Conservation (phyloP, 2,329 filamentous ascomycete species). For the Paraphoma chrysanthemicola region DNA sequence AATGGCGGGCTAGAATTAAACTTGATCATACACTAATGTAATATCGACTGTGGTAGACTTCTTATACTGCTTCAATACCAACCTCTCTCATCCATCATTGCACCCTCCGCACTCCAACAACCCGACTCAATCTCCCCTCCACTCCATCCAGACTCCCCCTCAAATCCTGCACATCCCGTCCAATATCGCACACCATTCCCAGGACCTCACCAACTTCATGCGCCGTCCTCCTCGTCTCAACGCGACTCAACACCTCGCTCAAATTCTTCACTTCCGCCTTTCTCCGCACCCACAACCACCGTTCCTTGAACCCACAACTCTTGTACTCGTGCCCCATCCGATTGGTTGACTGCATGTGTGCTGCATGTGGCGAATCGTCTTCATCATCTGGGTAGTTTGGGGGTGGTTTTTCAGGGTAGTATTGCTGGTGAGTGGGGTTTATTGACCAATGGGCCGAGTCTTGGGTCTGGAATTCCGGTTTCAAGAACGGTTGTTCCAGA, state of each 20-base stretch:
- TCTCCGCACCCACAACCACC: slow-evolving; percentile 47
- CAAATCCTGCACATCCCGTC: slow-evolving; percentile 25
- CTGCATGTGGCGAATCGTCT: slow-evolving; percentile 20
- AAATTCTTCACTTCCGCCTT: slow-evolving; percentile 47
- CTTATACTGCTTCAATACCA: neutral
- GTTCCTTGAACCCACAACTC: slow-evolving; percentile 40
- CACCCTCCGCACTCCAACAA: slow-evolving; percentile 31
- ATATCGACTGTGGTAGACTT: neutral
- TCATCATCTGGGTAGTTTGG: slow-evolving; percentile 19
- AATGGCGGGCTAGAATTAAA: neutral
- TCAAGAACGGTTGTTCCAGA: slow-evolving; percentile 50
- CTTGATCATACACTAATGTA: neutral
- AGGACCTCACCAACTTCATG: slow-evolving; percentile 36
- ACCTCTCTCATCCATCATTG: slow-evolving; percentile 7
- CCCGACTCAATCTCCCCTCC: slow-evolving; percentile 26
- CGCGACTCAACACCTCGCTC: slow-evolving; percentile 42
- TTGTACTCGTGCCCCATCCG: slow-evolving; percentile 39
- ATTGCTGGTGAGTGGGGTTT: neutral
- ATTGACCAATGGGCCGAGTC: slow-evolving; percentile 18
- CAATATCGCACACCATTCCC: slow-evolving; percentile 24
- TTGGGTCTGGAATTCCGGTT: slow-evolving; percentile 32
- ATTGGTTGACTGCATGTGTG: slow-evolving; percentile 28
- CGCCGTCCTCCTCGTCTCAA: slow-evolving; percentile 49
- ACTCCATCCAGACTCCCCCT: slow-evolving; percentile 16
- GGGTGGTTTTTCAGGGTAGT: slow-evolving; percentile 11